Evolutionary conservation across 257 asterid species (phyloP).

Genomic region (Ocimum tenuiflorum): DNA sequence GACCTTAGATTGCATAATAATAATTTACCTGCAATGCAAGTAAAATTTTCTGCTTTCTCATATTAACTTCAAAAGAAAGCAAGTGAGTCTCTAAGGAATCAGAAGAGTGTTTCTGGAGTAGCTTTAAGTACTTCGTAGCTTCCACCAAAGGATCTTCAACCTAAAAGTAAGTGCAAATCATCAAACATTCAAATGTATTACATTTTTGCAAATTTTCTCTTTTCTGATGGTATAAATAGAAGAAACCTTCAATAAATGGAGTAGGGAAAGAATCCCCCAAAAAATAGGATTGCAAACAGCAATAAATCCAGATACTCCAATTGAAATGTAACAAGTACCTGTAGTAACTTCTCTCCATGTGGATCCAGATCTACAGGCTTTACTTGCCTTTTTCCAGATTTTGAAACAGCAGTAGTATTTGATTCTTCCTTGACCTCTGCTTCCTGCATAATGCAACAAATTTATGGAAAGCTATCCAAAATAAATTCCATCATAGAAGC

Average conservation of each 20-base stretch:
- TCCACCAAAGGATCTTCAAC: constrained; percentile 87
- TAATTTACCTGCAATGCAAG: constrained; percentile 80
- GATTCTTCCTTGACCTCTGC: constrained; percentile 89
- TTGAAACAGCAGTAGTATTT: constrained; percentile 45
- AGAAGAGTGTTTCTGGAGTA: constrained; percentile 85
- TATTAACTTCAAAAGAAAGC: constrained; percentile 84
- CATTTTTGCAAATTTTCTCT: constrained; percentile 3
- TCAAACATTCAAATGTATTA: background rate
- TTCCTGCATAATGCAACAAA: constrained; percentile 47
- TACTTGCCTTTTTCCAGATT: constrained; percentile 72
- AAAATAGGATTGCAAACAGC: background rate
- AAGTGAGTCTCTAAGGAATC: constrained; percentile 76
- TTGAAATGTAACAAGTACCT: constrained; percentile 38
- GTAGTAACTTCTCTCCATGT: constrained; percentile 75
- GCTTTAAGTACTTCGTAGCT: constrained; percentile 92
- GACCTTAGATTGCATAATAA: background rate
- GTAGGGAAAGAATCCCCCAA: constrained; percentile 2
- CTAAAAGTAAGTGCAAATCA: constrained; percentile 31
- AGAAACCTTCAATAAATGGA: background rate
- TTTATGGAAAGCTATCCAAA: background rate
- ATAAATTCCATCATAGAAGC: constrained; percentile 14
- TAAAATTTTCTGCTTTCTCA: constrained; percentile 73
- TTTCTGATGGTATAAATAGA: background rate
- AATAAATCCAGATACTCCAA: constrained; percentile 7
- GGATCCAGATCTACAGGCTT: constrained; percentile 94